A percentile compares a stretch with the other conserved stretches of the same genome.
These are phyloP conservation scores for Capsicum baccatum DNA, from an alignment of 257 asterid genomes.

Conservation along the genomic window DNA sequence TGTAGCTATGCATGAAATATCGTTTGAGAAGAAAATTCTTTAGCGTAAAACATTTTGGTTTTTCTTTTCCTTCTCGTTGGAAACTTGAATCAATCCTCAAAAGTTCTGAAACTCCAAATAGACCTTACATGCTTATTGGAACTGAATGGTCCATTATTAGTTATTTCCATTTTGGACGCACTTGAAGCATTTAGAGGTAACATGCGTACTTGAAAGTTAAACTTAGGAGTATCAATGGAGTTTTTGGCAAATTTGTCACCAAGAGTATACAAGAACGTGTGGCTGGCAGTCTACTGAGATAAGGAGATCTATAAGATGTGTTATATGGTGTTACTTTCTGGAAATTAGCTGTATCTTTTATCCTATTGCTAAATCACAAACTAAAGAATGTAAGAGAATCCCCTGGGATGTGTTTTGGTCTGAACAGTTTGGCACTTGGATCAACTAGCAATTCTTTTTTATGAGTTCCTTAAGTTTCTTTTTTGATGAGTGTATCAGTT, in stretches of 20 bases:
- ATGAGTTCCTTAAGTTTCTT: background rate
- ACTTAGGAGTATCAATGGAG: background rate
- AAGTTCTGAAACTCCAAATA: background rate
- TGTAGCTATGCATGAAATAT: background rate
- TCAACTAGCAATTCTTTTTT: background rate
- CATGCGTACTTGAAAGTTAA: background rate
- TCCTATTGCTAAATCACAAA: background rate
- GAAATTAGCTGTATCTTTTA: background rate
- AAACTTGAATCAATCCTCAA: background rate
- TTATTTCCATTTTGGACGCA: background rate
- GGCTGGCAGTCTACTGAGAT: background rate
- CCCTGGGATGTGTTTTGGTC: background rate
- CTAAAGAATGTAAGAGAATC: background rate
- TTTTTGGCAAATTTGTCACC: background rate
- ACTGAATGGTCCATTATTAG: background rate
- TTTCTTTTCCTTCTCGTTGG: background rate
- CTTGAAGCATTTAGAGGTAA: conserved; percentile 8
- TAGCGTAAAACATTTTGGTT: background rate
- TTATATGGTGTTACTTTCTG: background rate
- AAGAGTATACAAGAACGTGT: background rate
- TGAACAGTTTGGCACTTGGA: background rate
- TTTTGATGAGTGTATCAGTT: background rate
- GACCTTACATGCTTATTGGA: background rate
- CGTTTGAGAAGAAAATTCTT: background rate
- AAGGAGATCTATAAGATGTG: conserved; percentile 2